Base-by-base conservation (phyloP, 257 asterid genomes). In the Plantago elongata region DNA sequence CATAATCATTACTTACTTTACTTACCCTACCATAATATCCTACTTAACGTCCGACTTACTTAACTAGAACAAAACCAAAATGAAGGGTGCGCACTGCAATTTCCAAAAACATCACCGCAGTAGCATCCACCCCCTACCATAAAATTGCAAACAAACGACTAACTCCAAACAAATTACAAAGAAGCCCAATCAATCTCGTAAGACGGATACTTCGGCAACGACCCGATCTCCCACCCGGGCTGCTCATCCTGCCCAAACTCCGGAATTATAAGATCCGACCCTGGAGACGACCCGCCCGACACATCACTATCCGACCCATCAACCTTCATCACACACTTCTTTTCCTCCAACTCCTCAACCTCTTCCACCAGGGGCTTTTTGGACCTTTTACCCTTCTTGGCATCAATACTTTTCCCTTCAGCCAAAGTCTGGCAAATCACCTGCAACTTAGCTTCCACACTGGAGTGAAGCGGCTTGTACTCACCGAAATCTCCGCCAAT, bases 381-480 rank as follows among this genome's bases (percentile, higher is more conserved):
- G 37, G 58, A 40, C 17, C 16, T 62, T 15, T 51, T 54, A 13
- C 16, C 3, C 6, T 55, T 42, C 45, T 17, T 54, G 7, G 44
- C 60, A 45, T 54, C 69, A 6, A 89, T 70, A 74, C 88, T 83
- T 76, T 83, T 84, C 51, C 96, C 97, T 74, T 87, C 79, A 0
- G 99, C 99, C 43, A 93, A 68, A 18, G 76, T 74, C 63, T 75
- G 80, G 74, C 97, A 93, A 44, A 93, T 84, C 5, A 81, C 84
- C 40, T 85, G 70, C 37, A 93, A 70, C 69, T 89, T 93, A 50
- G 96, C 97, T 63, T 89, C 99, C 9, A 93, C 99, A 57, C 77
- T 74, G 64, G 96, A 88, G 38, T 86, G 99, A 70, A 92, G 81
- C 0, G 97, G 96, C 74, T 79, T 78, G 87, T 83, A 86, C 76